Base-by-base conservation (phyloP, 768 basidiomycete genomes). In the Psilocybe sp. region DNA sequence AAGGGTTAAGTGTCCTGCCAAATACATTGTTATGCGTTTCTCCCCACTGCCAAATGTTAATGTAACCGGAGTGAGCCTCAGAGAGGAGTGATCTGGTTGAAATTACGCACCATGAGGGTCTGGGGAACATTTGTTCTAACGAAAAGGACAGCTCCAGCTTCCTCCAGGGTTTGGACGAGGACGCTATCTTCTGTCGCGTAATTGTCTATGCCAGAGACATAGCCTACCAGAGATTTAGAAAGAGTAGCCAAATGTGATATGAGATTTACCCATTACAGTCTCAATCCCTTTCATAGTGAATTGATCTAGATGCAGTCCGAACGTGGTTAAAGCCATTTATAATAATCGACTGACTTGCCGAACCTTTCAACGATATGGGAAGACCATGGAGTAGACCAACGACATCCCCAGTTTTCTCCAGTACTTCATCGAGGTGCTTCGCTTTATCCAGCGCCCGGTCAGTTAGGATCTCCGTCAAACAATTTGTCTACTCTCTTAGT, bases 381-480 rank as follows among this genome's bases (percentile, higher is more conserved):
- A 60, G 53, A 58, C 87, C 88, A 57, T 91, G 89, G 5, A 91
- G 69, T 4, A 87, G 84, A 0, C 91, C 91, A 1, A 87, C 69
- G 2, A 78, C 67, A 52, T 77, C 75, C 12, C 90, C 90, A 0
- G 82, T 90, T 52, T 61, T 68, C 57, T 70, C 70, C 44, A 88
- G 64, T 51, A 80, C 64, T 1, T 77, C 78, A 57, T 93, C 92
- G 2, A 92, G 73, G 58, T 81, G 74, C 9, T 72, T 62, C 1
- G 92, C 90, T 13, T 82, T 73, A 16, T 68, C 69, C 2, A 89
- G 68, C 1, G 86, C 90, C 12, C 76, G 74, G n/a, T 91, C 84
- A 44, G 89, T 76, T 58, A 88, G 89, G n/a, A 90, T 83, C 62
- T 92, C 89, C 0, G 90, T 92, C 28, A 92, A 62, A 62, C 91